Evolutionary conservation across 306 rosid species (phyloP), one percentile per base, ranked within the genome.

Genomic region (Boehmeria nivea): DNA sequence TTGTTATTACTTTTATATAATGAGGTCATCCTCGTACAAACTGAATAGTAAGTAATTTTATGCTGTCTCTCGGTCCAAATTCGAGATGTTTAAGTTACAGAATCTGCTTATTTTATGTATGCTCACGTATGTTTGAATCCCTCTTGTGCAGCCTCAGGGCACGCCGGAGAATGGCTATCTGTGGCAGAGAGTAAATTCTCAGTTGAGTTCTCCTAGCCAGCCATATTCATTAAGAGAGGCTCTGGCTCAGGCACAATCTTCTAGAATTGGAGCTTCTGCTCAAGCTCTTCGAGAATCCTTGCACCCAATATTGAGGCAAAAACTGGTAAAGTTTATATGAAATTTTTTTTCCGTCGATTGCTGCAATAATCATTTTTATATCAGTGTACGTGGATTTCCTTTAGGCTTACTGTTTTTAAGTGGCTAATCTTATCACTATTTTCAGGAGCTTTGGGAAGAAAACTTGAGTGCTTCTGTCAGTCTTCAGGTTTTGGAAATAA

Each of bases 151-250:
- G 94, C 96, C 95, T 64, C 96, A 87, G 74, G 98, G 96, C 63
- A 91, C 96, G 36, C 98, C 96, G 28, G 98, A 91, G 67, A 87
- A 82, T 67, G 87, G 98, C 27, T 76, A 86, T 69, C 72, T 83
- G 27, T 90, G 94, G 98, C 98, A 90, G 80, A 80, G 95, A 77
- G 94, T 87, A 24, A 90, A 87, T 75, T 90, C 95, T 54, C 98
- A 90, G 79, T 71, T 90, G 56, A 87, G 95, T 76, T 90, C 98
- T 60, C 95, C 98, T 33, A 87, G 88, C 70, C 98, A 90, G 83
- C 98, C 98, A 33, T 91, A 91, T 75, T 91, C 98, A 69, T 80
- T 91, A 72, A 84, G 98, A 78, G 98, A 91, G 79, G 98, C 98
- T 55, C 83, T 91, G 10, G 96, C 95, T 74, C 98, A 91, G 67